A percentile compares a stretch with the other conserved stretches of the same genome.
phyloP scores from a whole-genome alignment of 2,329 filamentous ascomycete genomes.

The Fusarium cyanostomum region DNA sequence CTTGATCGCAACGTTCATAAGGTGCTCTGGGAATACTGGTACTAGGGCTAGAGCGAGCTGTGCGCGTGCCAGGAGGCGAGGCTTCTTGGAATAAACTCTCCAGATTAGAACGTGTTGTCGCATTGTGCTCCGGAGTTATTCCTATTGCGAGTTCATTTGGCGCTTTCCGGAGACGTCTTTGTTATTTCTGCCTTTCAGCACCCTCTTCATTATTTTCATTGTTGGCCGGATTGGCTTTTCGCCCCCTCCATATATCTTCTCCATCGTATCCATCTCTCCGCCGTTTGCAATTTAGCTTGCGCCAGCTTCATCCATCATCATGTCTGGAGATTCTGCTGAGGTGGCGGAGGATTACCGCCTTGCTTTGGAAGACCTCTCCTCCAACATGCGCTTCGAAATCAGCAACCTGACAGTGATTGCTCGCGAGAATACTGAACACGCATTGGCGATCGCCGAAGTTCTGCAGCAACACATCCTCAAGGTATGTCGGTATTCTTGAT shows the following conservation, averaged over 20 bases:
- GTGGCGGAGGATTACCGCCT: conserved; percentile 95
- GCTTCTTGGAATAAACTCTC: conserved; percentile 46
- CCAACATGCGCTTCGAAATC: conserved; percentile 94
- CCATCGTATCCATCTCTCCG: conserved; percentile 11
- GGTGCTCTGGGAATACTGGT: conserved; percentile 39
- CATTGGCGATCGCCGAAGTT: conserved; percentile 88
- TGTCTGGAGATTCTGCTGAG: conserved; percentile 74
- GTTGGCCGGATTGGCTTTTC: conserved; percentile 12
- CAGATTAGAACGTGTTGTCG: conserved; percentile 39
- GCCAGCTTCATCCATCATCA: conserved; percentile 43
- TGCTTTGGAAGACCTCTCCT: conserved; percentile 88
- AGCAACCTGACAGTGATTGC: conserved; percentile 97
- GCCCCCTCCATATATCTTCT: conserved; percentile 20
- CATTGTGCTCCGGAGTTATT: conserved; percentile 29
- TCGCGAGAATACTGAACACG: conserved; percentile 96
- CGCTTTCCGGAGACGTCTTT: conserved; percentile 15
- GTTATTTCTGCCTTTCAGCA: conserved; percentile 7
- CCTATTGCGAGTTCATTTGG: conserved; percentile 16
- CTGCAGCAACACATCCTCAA: conserved; percentile 93
- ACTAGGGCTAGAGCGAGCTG: conserved; percentile 38
- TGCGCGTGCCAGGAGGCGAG: conserved; percentile 31
- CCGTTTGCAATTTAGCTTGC: conserved; percentile 19
- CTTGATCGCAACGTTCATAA: conserved; percentile 33
- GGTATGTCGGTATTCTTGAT: conserved; percentile 66
- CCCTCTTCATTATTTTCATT: background rate